phyloP scores from a whole-genome alignment of 2,329 filamentous ascomycete species.

The Dendryphion nanum region DNA sequence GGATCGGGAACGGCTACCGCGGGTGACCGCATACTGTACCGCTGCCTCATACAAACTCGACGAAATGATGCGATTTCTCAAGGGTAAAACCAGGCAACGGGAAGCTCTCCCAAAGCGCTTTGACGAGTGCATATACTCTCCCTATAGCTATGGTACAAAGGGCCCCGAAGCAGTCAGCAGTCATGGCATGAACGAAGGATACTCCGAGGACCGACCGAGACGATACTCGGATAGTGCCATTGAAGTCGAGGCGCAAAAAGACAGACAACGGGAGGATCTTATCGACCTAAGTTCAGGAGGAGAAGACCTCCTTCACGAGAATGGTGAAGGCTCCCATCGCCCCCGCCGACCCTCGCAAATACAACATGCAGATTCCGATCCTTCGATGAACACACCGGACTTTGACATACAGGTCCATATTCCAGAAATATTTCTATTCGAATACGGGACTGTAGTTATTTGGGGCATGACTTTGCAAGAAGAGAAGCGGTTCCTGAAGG shows the following conservation, averaged over 20 bases:
- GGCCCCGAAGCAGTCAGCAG: slow-evolving; percentile 36
- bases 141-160: slow-evolving; percentile 72
- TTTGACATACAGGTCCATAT: slow-evolving; percentile 88
- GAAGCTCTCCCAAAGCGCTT: slow-evolving; percentile 87
- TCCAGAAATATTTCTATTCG: slow-evolving; percentile 92
- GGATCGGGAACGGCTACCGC: slow-evolving; percentile 79
- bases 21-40: slow-evolving; percentile 96
- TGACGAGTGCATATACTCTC: slow-evolving; percentile 96
- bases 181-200: slow-evolving; percentile 28
- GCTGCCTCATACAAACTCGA: slow-evolving; percentile 91
- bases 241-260: slow-evolving; percentile 61
- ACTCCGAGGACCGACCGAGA: slow-evolving; percentile 50
- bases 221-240: slow-evolving; percentile 73
- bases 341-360: slow-evolving; percentile 19
- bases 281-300: slow-evolving; percentile 57
- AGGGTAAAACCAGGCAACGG: slow-evolving; percentile 73
- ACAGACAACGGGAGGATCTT: slow-evolving; percentile 59
- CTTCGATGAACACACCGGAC: slow-evolving; percentile 55
- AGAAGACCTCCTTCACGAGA: slow-evolving; percentile 24
- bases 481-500: slow-evolving; percentile 87
- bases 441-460: slow-evolving; percentile 96
- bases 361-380: slow-evolving; percentile 31
- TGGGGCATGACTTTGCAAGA: slow-evolving; percentile 96
- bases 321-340: slow-evolving; percentile 24
- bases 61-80: slow-evolving; percentile 83